Base-by-base conservation (phyloP, 2,329 filamentous ascomycete species). In the Penicillium digitatum region DNA sequence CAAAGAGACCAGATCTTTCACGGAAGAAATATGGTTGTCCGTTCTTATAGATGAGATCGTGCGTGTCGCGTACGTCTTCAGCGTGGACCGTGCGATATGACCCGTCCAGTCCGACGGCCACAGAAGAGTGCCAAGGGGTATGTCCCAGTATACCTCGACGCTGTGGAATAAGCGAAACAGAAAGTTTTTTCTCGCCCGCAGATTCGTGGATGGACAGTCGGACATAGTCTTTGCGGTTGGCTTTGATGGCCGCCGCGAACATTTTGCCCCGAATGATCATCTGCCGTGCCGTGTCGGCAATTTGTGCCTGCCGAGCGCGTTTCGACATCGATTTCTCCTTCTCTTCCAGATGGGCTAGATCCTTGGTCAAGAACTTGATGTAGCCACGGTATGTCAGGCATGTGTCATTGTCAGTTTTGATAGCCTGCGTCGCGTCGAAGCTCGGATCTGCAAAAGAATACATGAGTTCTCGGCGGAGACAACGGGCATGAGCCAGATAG, bases 11-110 rank as follows among this genome's bases (percentile, higher is more conserved):
- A 0, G 79, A 79, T 55, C 72, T 79, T 58, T 83, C 78, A 1
- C 80, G 73, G 62, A 76, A 83, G 63, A 77, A 78, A 52, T 76
- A 81, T 0, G 80, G 79, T 0, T 72, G 63, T 0, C 72, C 76
- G 5, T 78, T 66, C 22, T 79, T 74, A 44, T 74, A 71, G 0
- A 83, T 66, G 0, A 83, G 66, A 40, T 81, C 79, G 31, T 79
- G 74, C 0, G 5, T 76, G 6, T 62, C 59, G 14, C 65, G 64
- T 1, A 69, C 66, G 12, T 68, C 60, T 18, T 67, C 65, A 1
- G 62, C 62, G 34, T 68, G 65, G 4, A 62, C 62, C 0, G 65
- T 65, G 3, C 62, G 60, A 52, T 62, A 69, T 27, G 61, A 60
- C 20, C 67, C 66, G 29, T 66, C 58, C 6, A 61, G 39, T 4